These are phyloP conservation scores for Neofusicoccum sp. DNA, from an alignment of 2,329 filamentous ascomycete genomes.

Conservation along the genomic window DNA sequence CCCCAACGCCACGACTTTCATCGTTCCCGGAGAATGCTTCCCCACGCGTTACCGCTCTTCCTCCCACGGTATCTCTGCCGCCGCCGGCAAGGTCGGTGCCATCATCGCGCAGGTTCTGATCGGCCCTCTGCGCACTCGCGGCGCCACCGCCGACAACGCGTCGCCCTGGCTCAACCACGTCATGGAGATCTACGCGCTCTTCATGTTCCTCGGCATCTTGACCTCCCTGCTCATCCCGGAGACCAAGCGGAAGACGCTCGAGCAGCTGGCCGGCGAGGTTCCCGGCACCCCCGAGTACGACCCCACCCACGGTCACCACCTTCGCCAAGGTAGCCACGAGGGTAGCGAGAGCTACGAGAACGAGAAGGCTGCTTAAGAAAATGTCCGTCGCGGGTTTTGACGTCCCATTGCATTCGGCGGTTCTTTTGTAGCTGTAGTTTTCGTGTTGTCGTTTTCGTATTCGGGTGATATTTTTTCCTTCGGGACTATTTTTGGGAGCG, in stretches of 20 bases:
- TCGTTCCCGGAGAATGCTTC: constrained; percentile 53
- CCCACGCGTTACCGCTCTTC: constrained; percentile 49
- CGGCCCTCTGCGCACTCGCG: constrained; percentile 53
- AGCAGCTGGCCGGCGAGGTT: constrained; percentile 66
- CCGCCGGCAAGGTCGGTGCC: constrained; percentile 48
- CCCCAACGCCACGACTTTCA: constrained; percentile 53
- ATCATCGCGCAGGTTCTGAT: constrained; percentile 52
- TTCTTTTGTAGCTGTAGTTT: neutral
- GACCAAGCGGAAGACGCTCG: constrained; percentile 71
- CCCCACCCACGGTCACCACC: constrained; percentile 17
- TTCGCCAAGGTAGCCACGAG: neutral
- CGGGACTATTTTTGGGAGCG: neutral
- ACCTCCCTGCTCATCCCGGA: constrained; percentile 73
- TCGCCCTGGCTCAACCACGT: constrained; percentile 69
- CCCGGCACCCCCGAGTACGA: constrained; percentile 55
- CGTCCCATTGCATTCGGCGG: neutral
- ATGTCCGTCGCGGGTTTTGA: neutral
- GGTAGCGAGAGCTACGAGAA: constrained; percentile 9
- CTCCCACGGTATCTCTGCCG: constrained; percentile 50
- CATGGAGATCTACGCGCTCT: constrained; percentile 74
- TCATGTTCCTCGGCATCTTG: constrained; percentile 72
- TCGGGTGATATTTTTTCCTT: neutral
- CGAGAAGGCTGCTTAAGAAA: constrained; percentile 1
- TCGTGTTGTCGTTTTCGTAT: neutral
- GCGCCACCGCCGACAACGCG: constrained; percentile 49